Evolutionary conservation across 73 alveolate species (phyloP), one percentile per base, ranked within the genome.

Genomic region (Halteria grandinella): DNA sequence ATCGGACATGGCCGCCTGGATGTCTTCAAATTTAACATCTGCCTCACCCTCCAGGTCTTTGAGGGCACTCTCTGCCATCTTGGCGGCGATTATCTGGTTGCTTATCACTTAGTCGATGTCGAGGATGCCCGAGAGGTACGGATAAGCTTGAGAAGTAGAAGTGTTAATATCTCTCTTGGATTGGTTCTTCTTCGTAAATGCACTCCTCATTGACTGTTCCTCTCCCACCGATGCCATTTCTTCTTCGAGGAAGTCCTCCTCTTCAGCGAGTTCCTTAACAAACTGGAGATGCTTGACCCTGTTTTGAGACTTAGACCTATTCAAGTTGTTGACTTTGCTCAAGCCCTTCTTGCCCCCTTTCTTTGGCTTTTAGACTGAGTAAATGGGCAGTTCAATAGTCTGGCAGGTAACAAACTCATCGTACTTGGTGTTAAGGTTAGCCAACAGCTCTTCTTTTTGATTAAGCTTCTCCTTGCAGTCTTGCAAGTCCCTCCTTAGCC

Each of bases 231-330:
- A 45, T 40, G 3, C 25, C 25, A 20, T 66, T 25, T 47, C 63
- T 25, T 47, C 80, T 47, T 45, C 23, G 7, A 66, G 29, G 15
- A 23, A 29, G 40, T 66, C 28, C 0, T 50, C 80, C 29, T 66
- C 80, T 24, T 66, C 80, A 66, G 43, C 29, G 32, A 66, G 32
- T 36, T 66, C 80, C 43, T 44, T 66, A 52, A 66, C 47, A 47
- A 44, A 66, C 15, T 66, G 36, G 10, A 66, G 53, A 11, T 66
- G 43, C 15, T 25, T 44, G 18, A 12, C 18, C 47, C 29, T 43
- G 20, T 66, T 5, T 18, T 44, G 36, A 47, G 80, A 66, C n/a
- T 15, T 21, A 66, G 69, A 29, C 45, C 80, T 66, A 17, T 5
- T 18, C 53, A 23, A 28, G 29, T 60, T 44, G 15, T 66, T 14